Conservation (phyloP, 169 alveolate species). For the Babesia ovis region DNA sequence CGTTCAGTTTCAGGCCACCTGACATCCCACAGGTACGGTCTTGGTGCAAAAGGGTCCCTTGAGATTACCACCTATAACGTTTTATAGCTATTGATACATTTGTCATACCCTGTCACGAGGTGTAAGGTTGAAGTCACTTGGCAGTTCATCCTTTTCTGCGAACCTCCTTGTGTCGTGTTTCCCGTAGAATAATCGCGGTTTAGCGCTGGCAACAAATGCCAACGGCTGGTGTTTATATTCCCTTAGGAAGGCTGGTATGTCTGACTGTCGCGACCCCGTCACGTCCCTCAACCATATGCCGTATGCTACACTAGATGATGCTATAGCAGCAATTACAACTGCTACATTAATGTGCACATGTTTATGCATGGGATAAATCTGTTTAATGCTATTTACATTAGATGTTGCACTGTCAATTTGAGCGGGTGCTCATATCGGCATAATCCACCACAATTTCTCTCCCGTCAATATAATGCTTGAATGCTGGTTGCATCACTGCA, state of each 20-base stretch:
- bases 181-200: neutral
- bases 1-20: conserved; percentile 64
- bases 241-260: neutral
- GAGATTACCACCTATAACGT: conserved; percentile 36
- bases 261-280: neutral
- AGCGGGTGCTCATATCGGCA: conserved; percentile 52
- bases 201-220: neutral
- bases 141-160: conserved; percentile 3
- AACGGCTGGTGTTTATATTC: neutral
- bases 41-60: conserved; percentile 56
- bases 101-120: conserved; percentile 26
- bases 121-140: conserved; percentile 27
- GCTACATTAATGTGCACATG: conserved; percentile 10
- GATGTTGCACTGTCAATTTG: conserved; percentile 3
- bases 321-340: neutral
- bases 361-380: conserved; percentile 6
- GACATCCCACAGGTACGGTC: conserved; percentile 64
- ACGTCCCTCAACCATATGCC: neutral
- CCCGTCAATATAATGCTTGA: conserved; percentile 57
- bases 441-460: conserved; percentile 68
- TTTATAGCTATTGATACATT: too few species aligned
- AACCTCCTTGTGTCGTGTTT: neutral
- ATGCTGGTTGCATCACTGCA: conserved; percentile 58
- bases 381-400: neutral
- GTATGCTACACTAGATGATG: neutral